phyloP scores from a whole-genome alignment of 345 rosid species.

The Cardamine resedifolia region DNA sequence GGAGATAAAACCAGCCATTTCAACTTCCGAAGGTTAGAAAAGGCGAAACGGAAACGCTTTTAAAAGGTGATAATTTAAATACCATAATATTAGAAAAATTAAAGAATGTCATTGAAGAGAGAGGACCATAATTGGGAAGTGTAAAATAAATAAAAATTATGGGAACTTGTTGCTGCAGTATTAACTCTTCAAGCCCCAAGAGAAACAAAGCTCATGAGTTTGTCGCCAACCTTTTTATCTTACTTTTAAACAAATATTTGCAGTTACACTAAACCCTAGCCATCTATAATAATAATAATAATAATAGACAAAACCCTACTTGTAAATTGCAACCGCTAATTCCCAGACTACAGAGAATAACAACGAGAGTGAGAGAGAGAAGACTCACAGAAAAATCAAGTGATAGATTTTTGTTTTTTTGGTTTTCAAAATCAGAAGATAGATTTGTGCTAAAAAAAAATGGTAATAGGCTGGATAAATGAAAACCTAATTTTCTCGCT shows the following conservation, averaged over 20 bases:
- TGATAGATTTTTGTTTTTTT: no score
- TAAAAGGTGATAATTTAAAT: background rate
- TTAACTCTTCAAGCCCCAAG: constrained; percentile 40
- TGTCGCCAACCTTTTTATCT: constrained; percentile 30
- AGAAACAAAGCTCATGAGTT: constrained; percentile 28
- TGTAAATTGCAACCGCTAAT: constrained; percentile 24
- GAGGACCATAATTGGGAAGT: constrained; percentile 35
- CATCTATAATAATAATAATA: background rate
- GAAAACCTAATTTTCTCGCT: constrained; percentile 11
- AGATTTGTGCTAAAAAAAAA: no score
- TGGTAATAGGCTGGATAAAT: background rate
- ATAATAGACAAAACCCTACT: constrained; percentile 27
- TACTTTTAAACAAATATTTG: background rate
- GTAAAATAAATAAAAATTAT: constrained; percentile 34
- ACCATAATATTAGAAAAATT: constrained; percentile 1
- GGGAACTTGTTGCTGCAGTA: constrained; percentile 45
- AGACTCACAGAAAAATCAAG: no score
- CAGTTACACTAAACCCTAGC: constrained; percentile 38
- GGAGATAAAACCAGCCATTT: background rate
- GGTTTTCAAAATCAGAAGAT: background rate
- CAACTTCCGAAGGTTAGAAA: constrained; percentile 25
- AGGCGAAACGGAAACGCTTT: constrained; percentile 20
- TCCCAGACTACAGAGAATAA: background rate
- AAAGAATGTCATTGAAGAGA: constrained; percentile 28
- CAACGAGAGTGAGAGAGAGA: background rate